Evolutionary conservation across 257 asterid genomes (phyloP), one percentile per base, ranked within the genome.

Genomic region (Solanum lignicaule): DNA sequence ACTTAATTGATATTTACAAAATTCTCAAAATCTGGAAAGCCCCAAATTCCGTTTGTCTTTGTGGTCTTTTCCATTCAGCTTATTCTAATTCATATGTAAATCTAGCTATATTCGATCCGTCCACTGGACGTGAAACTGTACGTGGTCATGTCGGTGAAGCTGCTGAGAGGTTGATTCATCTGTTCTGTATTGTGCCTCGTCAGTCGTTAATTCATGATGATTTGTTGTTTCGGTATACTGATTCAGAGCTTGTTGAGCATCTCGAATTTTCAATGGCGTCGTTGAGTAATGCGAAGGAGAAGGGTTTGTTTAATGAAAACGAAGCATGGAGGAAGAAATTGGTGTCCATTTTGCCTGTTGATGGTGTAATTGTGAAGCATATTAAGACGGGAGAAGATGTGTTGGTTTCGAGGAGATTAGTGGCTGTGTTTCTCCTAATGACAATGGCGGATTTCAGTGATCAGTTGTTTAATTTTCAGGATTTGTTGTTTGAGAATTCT

Each of bases 41-140:
- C 1, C 98, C 98, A 46, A 93, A 93, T 88, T 85, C 90, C 13
- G 95, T 96, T 48, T 95, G 98, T 88, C 94, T 95, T 66, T 94
- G 98, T 88, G 99, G 98, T 32, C 94, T 96, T 35, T 95, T 95
- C 92, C 99, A 96, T 92, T 96, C 99, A 5, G 97, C 98, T 32
- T 96, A 96, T 91, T 96, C 98, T 86, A 96, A 96, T 32, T 93
- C 99, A 11, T 94, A 94, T 90, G 99, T 94, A 74, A 95, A 95
- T 74, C 95, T 94, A 29, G 98, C 99, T 65, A 94, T 96, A 68
- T 96, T 96, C 87, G 98, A 98, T 10, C 99, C 98, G 2, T 92
- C 96, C 21, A 79, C 94, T 27, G 98, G 98, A 69, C 92, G 98
- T 12, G 96, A 95, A 36, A 89, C 90, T 58, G 98, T 96, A 18